phyloP scores from a whole-genome alignment of 345 rosid species.

The Chamaenerion angustifolium region DNA sequence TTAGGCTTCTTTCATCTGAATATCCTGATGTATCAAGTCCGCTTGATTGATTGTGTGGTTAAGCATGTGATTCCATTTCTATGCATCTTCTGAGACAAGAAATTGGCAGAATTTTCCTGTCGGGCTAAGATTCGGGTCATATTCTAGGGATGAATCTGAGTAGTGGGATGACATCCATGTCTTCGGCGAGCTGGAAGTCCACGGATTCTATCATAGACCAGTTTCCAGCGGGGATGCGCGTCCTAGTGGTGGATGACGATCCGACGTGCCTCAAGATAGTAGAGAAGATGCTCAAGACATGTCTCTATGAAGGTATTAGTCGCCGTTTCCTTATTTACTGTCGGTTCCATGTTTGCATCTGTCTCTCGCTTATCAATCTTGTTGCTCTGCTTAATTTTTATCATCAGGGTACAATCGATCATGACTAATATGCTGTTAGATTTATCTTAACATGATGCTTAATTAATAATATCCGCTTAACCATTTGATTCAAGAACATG shows the following conservation, averaged over 20 bases:
- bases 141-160: slow-evolving; percentile 45
- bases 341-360: too few species aligned
- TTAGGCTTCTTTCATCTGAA: neutral
- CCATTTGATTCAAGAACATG: neutral
- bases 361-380: too few species aligned
- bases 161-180: slow-evolving; percentile 55
- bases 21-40: neutral
- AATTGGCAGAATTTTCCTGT: too few species aligned
- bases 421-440: too few species aligned
- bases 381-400: too few species aligned
- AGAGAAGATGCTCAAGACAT: slow-evolving; percentile 75
- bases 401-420: too few species aligned
- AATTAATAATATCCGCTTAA: too few species aligned
- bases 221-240: slow-evolving; percentile 76
- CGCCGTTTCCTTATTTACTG: neutral
- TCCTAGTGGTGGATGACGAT: slow-evolving; percentile 90
- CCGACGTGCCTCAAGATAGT: slow-evolving; percentile 84
- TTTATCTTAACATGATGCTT: too few species aligned
- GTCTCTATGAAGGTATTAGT: slow-evolving; percentile 62
- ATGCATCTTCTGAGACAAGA: too few species aligned
- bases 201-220: slow-evolving; percentile 41
- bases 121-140: too few species aligned
- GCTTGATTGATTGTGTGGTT: neutral
- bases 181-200: slow-evolving; percentile 35
- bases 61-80: slow-evolving; percentile 1